These are phyloP conservation scores for Artemisia argyi DNA, from an alignment of 129 eudicot genomes.

Conservation along the genomic window DNA sequence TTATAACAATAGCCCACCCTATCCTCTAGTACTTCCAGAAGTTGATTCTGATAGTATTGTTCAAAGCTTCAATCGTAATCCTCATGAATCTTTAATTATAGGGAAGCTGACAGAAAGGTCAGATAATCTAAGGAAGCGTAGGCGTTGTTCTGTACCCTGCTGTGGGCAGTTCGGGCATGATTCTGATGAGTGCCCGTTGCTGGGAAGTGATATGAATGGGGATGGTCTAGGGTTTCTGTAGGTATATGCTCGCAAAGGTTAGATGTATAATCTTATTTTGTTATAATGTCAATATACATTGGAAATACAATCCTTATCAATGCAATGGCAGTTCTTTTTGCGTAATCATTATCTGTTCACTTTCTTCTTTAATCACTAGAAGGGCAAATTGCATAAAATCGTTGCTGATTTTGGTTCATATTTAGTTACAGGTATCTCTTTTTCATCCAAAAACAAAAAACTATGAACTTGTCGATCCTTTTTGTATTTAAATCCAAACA, in stretches of 20 bases:
- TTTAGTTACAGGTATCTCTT: no score
- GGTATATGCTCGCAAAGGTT: slow-evolving; percentile 30
- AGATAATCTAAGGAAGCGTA: slow-evolving; percentile 55
- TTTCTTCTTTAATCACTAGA: not conserved
- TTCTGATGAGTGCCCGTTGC: slow-evolving; percentile 61
- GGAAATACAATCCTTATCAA: slow-evolving; percentile 13
- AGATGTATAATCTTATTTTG: slow-evolving; percentile 24
- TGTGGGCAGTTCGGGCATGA: slow-evolving; percentile 81
- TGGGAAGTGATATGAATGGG: slow-evolving; percentile 54
- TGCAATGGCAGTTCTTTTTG: slow-evolving; percentile 24
- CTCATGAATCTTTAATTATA: slow-evolving; percentile 42
- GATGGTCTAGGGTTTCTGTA: slow-evolving; percentile 67
- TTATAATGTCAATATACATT: slow-evolving; percentile 17
- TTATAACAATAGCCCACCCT: slow-evolving; percentile 58
- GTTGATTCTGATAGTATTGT: slow-evolving; percentile 78
- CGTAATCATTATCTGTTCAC: not conserved
- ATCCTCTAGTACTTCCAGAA: slow-evolving; percentile 61
- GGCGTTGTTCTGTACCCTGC: slow-evolving; percentile 59
- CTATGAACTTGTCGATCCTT: no score
- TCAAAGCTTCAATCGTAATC: slow-evolving; percentile 55
- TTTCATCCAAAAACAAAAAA: no score
- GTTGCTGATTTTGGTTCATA: no score
- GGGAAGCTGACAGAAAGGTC: slow-evolving; percentile 63
- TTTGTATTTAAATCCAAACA: no score
- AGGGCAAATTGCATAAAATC: not conserved